These are phyloP conservation scores for Diospyros lotus DNA, from an alignment of 148 eudicot genomes.

Conservation along the genomic window DNA sequence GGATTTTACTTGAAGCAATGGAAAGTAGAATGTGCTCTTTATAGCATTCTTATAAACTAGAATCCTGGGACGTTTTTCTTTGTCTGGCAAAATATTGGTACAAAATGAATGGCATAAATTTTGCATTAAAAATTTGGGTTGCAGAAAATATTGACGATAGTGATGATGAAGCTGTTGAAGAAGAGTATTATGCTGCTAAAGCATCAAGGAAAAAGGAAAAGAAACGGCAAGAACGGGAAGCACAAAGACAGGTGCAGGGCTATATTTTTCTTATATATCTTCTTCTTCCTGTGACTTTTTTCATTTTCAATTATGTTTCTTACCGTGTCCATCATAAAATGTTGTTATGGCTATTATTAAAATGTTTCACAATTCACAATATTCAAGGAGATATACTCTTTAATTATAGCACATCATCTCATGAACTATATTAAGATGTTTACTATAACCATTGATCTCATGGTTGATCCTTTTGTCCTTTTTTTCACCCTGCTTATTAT, in stretches of 20 bases:
- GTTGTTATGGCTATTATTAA: not conserved
- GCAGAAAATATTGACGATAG: slow-evolving; percentile 63
- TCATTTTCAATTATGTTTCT: not conserved
- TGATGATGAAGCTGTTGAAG: slow-evolving; percentile 76
- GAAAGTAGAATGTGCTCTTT: too few species aligned
- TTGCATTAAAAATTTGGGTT: not conserved
- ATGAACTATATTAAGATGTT: not conserved
- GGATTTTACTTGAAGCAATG: not conserved
- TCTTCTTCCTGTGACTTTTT: not conserved
- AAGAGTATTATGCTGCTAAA: slow-evolving; percentile 37
- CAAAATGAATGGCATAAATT: not conserved
- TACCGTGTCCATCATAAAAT: not conserved
- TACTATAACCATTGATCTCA: not conserved
- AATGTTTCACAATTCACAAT: not conserved
- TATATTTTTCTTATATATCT: not conserved
- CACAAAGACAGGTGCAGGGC: slow-evolving; percentile 66
- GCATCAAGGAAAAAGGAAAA: slow-evolving; percentile 78
- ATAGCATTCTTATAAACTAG: not conserved
- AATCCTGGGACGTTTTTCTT: not conserved
- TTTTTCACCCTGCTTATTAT: not conserved
- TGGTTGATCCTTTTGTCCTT: not conserved
- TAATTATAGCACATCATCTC: not conserved
- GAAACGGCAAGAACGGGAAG: slow-evolving; percentile 90
- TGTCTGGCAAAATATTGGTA: not conserved
- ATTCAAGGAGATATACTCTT: not conserved